Base-by-base conservation (phyloP, 1,284 basidiomycete genomes). In the Ustilago loliicola region DNA sequence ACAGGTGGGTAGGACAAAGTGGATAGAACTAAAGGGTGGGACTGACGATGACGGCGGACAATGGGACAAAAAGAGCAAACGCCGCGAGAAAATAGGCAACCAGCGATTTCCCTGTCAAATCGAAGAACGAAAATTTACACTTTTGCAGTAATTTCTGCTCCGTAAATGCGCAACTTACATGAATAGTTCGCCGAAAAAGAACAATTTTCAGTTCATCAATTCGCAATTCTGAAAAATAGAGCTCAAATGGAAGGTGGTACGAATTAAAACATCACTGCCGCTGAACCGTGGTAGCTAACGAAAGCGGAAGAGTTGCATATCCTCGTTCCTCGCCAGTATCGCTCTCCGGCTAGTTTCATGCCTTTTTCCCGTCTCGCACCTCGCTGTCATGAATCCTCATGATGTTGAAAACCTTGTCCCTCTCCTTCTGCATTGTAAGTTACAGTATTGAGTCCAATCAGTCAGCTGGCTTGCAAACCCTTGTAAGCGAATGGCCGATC, bases 21-120 rank as follows among this genome's bases (percentile, higher is more conserved):
- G 27, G 30, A 19, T 58, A 29, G 11, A 45, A 45, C 8, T 8
- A 21, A 50, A n/a, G n/a, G n/a, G n/a, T n/a, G n/a, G n/a, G n/a
- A n/a, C n/a, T 7, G 32, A 55, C 55, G 42, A 62, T 27, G 61
- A 40, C 52, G 25, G 27, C n/a, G 30, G 54, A 48, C 53, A 42
- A 48, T 25, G 19, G 38, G 32, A 52, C 59, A n/a, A 45, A n/a
- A 34, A 36, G 29, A 53, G 34, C 51, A 53, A 53, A 53, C 7
- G 60, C 60, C 51, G 60, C 9, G 38, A 15, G 21, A 47, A 58
- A 25, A 23, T 23, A 27, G 45, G 23, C 45, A 48, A 11, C 23
- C 10, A 23, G 10, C 2, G 45, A 48, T 48, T 23, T 25, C 10
- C 45, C 19, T 27, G n/a, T 48, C 45, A 27, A 48, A 48, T 48